These are phyloP conservation scores for Buxus sempervirens DNA, from an alignment of 164 flowering plant species.

Conservation along the genomic window DNA sequence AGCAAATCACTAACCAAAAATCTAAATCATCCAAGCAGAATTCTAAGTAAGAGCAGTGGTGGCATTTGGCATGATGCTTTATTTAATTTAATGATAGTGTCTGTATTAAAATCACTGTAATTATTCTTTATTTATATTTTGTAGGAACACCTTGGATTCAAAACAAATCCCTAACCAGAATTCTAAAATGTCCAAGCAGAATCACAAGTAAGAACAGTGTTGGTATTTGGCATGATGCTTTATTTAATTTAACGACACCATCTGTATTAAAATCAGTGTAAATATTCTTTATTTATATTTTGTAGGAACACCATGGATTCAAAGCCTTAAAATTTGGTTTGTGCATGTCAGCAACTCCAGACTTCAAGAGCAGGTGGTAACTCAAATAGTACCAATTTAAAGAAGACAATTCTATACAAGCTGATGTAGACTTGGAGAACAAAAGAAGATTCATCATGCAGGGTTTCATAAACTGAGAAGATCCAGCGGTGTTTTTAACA, in stretches of 20 bases:
- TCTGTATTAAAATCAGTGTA: not conserved
- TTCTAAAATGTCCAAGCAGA: too few relatives aligned
- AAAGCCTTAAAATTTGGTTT: not conserved
- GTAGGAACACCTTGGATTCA: too few relatives aligned
- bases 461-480: too few relatives aligned
- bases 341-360: not conserved
- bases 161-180: too few relatives aligned
- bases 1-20: slow-evolving; percentile 27
- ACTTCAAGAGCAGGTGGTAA: not conserved
- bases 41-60: slow-evolving; percentile 25
- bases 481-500: too few relatives aligned
- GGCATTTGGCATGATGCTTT: not conserved
- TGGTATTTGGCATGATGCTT: not conserved
- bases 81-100: not conserved
- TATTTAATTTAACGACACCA: not conserved
- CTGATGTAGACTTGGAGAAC: too few relatives aligned
- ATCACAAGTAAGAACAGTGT: slow-evolving; percentile 25
- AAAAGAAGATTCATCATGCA: too few relatives aligned
- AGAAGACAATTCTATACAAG: not conserved
- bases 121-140: not conserved
- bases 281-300: not conserved
- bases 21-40: slow-evolving; percentile 22
- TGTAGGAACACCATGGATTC: not conserved
- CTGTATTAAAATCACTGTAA: not conserved
- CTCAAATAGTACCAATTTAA: not conserved